Conservation (phyloP, 2,329 filamentous ascomycete species). For the Daldinia eschscholtzii region DNA sequence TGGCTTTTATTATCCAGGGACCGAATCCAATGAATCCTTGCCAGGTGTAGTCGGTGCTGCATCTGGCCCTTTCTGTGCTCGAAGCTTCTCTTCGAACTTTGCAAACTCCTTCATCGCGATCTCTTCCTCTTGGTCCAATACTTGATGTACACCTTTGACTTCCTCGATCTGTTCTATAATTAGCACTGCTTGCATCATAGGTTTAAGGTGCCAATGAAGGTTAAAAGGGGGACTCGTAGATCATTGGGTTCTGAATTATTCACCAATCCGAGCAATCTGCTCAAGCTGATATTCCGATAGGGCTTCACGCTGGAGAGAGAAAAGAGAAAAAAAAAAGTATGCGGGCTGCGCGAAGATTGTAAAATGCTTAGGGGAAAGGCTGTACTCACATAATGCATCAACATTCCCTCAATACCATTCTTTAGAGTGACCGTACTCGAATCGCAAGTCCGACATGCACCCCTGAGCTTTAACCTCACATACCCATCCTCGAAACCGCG, state of each 20-base stretch:
- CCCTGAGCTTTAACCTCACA: constrained; percentile 88
- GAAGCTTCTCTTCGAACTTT: constrained; percentile 89
- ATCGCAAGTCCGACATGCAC: constrained; percentile 95
- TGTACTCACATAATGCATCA: constrained; percentile 89
- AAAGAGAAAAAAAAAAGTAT: not conserved
- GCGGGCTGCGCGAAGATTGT: not conserved
- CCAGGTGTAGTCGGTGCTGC: constrained; percentile 55
- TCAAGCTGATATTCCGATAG: not conserved
- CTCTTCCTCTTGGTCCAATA: constrained; percentile 92
- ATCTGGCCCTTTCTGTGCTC: constrained; percentile 63
- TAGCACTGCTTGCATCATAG: constrained; percentile 41
- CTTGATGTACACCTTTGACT: constrained; percentile 91
- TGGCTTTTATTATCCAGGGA: constrained; percentile 47
- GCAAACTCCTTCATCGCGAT: constrained; percentile 88
- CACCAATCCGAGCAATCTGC: not conserved
- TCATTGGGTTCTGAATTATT: not conserved
- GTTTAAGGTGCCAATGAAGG: not conserved
- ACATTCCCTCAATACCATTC: constrained; percentile 98
- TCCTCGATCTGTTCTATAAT: constrained; percentile 82
- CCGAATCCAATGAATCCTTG: constrained; percentile 56
- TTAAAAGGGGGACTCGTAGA: not conserved
- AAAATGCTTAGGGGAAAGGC: not conserved
- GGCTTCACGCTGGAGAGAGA: not conserved
- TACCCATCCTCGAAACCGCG: constrained; percentile 87
- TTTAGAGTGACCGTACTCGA: constrained; percentile 96